These are phyloP conservation scores for Bisporella sp. DNA, from an alignment of 2,329 filamentous ascomycete species.

Conservation along the genomic window DNA sequence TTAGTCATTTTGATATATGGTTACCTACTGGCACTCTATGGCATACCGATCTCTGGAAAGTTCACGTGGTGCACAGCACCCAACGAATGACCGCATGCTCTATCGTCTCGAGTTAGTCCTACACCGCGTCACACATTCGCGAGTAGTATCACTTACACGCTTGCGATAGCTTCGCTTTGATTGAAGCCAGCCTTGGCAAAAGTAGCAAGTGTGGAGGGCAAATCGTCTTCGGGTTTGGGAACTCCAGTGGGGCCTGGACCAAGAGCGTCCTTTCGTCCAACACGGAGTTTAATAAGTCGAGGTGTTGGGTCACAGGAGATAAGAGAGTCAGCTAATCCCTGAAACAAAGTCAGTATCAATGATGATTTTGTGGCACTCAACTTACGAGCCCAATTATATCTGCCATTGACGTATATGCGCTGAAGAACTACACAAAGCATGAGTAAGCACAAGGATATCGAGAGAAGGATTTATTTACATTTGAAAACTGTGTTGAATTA, in stretches of 20 bases:
- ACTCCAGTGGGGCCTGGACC: constrained; percentile 15
- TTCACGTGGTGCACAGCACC: constrained; percentile 11
- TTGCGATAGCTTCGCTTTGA: constrained; percentile 14
- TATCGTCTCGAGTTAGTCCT: not conserved
- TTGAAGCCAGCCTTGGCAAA: constrained; percentile 19
- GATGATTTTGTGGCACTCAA: not conserved
- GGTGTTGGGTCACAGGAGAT: constrained; percentile 4
- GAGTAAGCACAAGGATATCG: not conserved
- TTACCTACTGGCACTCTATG: not conserved
- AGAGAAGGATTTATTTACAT: not conserved
- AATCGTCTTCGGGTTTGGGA: constrained; percentile 9
- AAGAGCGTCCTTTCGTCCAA: constrained; percentile 18
- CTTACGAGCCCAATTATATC: constrained; percentile 16
- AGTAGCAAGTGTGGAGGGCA: constrained; percentile 6
- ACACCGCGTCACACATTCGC: not conserved
- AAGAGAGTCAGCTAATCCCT: constrained; percentile 11
- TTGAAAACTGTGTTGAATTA: no score
- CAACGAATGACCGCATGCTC: constrained; percentile 16
- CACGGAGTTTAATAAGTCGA: constrained; percentile 11
- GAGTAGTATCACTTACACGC: no score
- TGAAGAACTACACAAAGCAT: constrained; percentile 3
- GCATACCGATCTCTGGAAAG: constrained; percentile 8
- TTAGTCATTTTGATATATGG: not conserved
- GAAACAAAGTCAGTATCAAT: not conserved
- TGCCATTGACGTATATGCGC: constrained; percentile 9